Base-by-base conservation (phyloP, 805 yeast species). In the Zygoascus bituminiphila region DNA sequence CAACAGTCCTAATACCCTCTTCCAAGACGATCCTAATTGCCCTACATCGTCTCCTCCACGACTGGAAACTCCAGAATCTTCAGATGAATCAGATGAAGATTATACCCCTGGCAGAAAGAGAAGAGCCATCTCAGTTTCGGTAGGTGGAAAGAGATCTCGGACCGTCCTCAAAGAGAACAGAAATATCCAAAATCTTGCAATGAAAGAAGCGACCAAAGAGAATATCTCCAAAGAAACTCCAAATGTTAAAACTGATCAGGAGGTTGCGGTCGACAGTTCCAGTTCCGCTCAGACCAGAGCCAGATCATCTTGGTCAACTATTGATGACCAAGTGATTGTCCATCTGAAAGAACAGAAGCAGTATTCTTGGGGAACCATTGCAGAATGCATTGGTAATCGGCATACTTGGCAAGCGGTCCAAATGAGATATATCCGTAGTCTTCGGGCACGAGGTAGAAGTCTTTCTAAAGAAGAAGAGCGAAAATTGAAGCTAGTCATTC, bases 331-430 rank as follows among this genome's bases (percentile, higher is more conserved):
- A 20, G 17, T 52, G 20, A 43, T 57, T 21, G 40, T 48, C 2
- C 39, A 49, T 35, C 51, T 57, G 25, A 66, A 69, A 47, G 75
- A 72, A 52, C 63, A 59, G 44, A 50, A 61, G 53, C 57, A 61
- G 24, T 60, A 61, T 39, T 61, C 73, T 19, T 71, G 75, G 75
- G 64, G 64, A 37, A 60, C 61, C 44, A 69, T 71, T 38, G 69
- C 69, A 19, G 20, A 42, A 10, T 24, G 33, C 21, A 54, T 57
- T 29, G 42, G 47, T 6, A 22, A 43, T 24, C 24, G 51, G 19
- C 74, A 71, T 51, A 56, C 72, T 14, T 70, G 74, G 74, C 75
- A 71, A 54, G 73, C 75, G 1, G 66, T 72, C 31, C 76, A 72
- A 55, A 72, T 72, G 76, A 55, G 75, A 45, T 72, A 72, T 51